Base-by-base conservation (phyloP, 2,329 filamentous ascomycete species). In the Tetracladium maxilliforme region DNA sequence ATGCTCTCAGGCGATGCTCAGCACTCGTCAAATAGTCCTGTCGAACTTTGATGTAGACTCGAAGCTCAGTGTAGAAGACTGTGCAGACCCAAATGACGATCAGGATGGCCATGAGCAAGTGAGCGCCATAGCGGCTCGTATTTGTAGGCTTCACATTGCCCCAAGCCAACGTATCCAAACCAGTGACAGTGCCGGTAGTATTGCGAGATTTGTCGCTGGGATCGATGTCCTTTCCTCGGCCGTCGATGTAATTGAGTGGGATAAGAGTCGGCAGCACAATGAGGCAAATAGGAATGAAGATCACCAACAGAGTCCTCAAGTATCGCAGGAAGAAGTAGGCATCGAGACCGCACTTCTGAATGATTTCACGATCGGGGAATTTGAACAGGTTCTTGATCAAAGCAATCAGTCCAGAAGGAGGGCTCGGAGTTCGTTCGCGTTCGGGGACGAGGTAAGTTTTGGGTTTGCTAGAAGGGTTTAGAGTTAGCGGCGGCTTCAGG, bases 251-350 rank as follows among this genome's bases (percentile, higher is more conserved):
- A 44, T 98, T 98, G 34, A 98, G 49, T 0, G 90, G 86, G 3
- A 95, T 55, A 21, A 98, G 57, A 14, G 94, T 77, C 0, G 90
- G 90, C 27, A 94, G 59, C 15, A 92, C 74, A 25, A 94, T 43
- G 14, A 70, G 37, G 9, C 79, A 72, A 29, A 93, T 71, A 2
- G 90, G 84, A 19, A 92, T 55, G 46, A 98, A 95, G 33, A 98
- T 92, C 44, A 93, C 74, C 21, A 95, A 65, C 5, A 95, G 69
- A 42, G 81, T 78, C 32, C 77, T 72, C 14, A 86, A 66, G 43
- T 93, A 98, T 33, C 92, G 79, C 2, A 98, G 63, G 49, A 98
- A 98, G 58, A 95, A 93, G 54, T 93, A 98, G 42, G 87, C 84
- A 46, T 98, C 90, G 7, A 98, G 67, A 11, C 90, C 90, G 38